Percentiles rank a stretch among this genome's conserved stretches.
Conservation (phyloP, 2,329 filamentous ascomycete species). For the Neofusicoccum cordaticola region DNA sequence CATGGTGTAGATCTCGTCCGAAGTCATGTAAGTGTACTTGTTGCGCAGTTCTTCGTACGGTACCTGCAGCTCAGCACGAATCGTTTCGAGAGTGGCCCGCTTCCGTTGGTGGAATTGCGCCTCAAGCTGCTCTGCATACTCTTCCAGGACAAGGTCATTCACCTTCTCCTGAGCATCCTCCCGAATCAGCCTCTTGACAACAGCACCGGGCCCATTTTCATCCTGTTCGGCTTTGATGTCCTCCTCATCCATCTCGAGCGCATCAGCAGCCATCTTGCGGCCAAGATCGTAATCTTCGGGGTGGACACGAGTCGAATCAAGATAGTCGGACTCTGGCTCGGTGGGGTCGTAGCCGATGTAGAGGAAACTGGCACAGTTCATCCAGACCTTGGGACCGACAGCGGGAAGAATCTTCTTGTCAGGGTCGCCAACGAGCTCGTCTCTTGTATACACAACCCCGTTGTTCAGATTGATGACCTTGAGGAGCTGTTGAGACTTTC, state of each 20-base stretch:
- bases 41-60: conserved; percentile 93
- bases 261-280: conserved; percentile 97
- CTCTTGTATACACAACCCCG: conserved; percentile 54
- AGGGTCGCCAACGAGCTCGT: conserved; percentile 84
- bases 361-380: conserved; percentile 94
- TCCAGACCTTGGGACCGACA: conserved; percentile 87
- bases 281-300: conserved; percentile 98
- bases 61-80: conserved; percentile 85
- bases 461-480: conserved; percentile 86
- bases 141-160: conserved; percentile 92
- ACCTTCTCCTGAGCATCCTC: conserved; percentile 93
- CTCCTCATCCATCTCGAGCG: conserved; percentile 93
- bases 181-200: conserved; percentile 91
- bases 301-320: conserved; percentile 96
- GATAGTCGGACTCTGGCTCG: conserved; percentile 78
- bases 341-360: conserved; percentile 85
- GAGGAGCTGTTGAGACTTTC: conserved; percentile 80
- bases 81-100: conserved; percentile 92
- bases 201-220: conserved; percentile 83
- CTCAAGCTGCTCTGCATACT: conserved; percentile 94
- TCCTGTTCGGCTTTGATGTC: conserved; percentile 94
- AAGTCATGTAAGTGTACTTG: conserved; percentile 66
- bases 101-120: conserved; percentile 91
- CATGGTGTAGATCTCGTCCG: conserved; percentile 90
- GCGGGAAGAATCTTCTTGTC: conserved; percentile 70